Base-by-base conservation (phyloP, 495 filamentous ascomycete genomes). In the Xylaria bambusicola region DNA sequence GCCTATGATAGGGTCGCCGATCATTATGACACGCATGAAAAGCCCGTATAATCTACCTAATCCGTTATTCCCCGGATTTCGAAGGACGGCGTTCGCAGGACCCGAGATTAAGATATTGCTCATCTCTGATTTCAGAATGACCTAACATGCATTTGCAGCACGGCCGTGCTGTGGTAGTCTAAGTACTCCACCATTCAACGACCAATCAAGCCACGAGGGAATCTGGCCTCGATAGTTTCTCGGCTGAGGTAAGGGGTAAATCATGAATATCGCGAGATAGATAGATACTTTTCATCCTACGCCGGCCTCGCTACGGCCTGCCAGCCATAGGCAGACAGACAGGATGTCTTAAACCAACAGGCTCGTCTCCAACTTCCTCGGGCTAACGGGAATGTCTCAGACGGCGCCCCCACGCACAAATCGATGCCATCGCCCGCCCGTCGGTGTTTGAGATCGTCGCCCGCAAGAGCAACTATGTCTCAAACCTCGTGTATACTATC, bases 401-500 rank as follows among this genome's bases (percentile, higher is more conserved):
- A n/a, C n/a, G n/a, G n/a, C 15, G 15, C 35, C 21, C 35, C 36
- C 45, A 50, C 6, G 56, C 33, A 50, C 45, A 44, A n/a, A 58
- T 58, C 56, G 56, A 58, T 51, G 56, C 56, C 46, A 58, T 58
- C 56, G 36, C 46, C 56, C 56, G 56, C 38, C n/a, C n/a, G 31
- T 31, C 10, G 36, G n/a, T 56, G 29, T 40, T n/a, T 48, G 20
- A 24, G 29, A 40, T 48, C 53, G 38, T 42, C 17, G 53, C n/a
- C 23, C 7, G 8, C 38, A 7, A 29, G 23, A 33, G 40, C 21
- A n/a, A 24, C 36, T 27, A 17, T 21, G 33, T 31, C 40, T 4
- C 44, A 31, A 38, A n/a, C 52, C 26, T 52, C n/a, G n/a, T n/a
- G n/a, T n/a, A n/a, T n/a, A n/a, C n/a, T n/a, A n/a, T n/a, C n/a